These are phyloP conservation scores for Hansenula anomala DNA, from an alignment of 1,139 yeast species.

Conservation along the genomic window DNA sequence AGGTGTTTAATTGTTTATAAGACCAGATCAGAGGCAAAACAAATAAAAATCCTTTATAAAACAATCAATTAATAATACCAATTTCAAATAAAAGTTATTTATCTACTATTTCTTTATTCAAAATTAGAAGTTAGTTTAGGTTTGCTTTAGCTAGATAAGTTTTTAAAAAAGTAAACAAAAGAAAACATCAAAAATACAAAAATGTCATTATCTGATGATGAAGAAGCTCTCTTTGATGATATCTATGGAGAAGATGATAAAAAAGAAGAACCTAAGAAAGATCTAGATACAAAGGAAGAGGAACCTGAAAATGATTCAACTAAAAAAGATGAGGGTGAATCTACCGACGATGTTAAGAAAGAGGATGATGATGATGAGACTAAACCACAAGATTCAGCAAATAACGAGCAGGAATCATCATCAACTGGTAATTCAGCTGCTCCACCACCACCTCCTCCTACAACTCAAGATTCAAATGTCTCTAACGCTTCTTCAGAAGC, in stretches of 20 bases:
- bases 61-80: too few relatives aligned
- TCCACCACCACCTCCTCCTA: background rate
- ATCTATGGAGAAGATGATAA: conserved; percentile 25
- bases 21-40: too few relatives aligned
- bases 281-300: conserved; percentile 1
- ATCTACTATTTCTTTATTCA: too few relatives aligned
- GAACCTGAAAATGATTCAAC: conserved; percentile 2
- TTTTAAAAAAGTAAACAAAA: too few relatives aligned
- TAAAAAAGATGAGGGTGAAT: background rate
- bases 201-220: conserved; percentile 23
- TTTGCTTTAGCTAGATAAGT: too few relatives aligned
- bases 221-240: conserved; percentile 36
- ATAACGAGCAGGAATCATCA: too few relatives aligned
- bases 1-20: conserved; percentile 2
- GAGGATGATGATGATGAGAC: background rate
- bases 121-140: too few relatives aligned
- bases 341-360: background rate
- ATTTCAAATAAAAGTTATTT: too few relatives aligned
- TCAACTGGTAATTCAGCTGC: too few relatives aligned
- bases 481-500: background rate
- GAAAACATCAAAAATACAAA: background rate
- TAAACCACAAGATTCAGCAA: too few relatives aligned
- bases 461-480: conserved; percentile 8
- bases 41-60: too few relatives aligned
- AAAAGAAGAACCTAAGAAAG: conserved; percentile 2